phyloP scores from a whole-genome alignment of 441 rosid genomes.

The Populus hybrid region DNA sequence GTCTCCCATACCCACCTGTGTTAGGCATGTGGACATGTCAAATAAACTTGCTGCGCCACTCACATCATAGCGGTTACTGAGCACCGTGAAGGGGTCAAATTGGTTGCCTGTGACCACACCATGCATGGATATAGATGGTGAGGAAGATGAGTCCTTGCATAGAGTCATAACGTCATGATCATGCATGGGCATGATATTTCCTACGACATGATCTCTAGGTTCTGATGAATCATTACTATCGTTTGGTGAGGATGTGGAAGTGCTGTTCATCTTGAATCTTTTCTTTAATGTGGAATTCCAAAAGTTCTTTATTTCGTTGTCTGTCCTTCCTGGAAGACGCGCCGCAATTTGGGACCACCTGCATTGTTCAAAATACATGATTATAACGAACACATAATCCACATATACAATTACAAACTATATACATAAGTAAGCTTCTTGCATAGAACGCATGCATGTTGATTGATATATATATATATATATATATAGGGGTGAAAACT shows the following conservation, averaged over 20 bases:
- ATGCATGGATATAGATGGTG: conserved; percentile 34
- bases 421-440: too few species aligned
- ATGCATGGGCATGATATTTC: conserved; percentile 34
- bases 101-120: conserved; percentile 27
- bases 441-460: too few species aligned
- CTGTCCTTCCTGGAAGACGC: conserved; percentile 87
- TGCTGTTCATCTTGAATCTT: conserved; percentile 51
- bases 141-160: conserved; percentile 46
- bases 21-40: conserved; percentile 24
- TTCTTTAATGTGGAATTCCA: conserved; percentile 95
- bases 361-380: background rate
- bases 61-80: conserved; percentile 24
- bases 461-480: background rate
- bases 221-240: conserved; percentile 44
- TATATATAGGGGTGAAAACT: background rate
- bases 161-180: conserved; percentile 37
- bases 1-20: conserved; percentile 24
- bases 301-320: conserved; percentile 91
- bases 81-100: conserved; percentile 33
- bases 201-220: conserved; percentile 32
- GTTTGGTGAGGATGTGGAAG: conserved; percentile 52
- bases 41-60: conserved; percentile 22
- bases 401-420: too few species aligned
- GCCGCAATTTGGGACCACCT: conserved; percentile 99
- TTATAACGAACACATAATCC: background rate